These are phyloP conservation scores for Cystobasidiaceae sp. DNA, from an alignment of 1,284 basidiomycete species.

Conservation along the genomic window DNA sequence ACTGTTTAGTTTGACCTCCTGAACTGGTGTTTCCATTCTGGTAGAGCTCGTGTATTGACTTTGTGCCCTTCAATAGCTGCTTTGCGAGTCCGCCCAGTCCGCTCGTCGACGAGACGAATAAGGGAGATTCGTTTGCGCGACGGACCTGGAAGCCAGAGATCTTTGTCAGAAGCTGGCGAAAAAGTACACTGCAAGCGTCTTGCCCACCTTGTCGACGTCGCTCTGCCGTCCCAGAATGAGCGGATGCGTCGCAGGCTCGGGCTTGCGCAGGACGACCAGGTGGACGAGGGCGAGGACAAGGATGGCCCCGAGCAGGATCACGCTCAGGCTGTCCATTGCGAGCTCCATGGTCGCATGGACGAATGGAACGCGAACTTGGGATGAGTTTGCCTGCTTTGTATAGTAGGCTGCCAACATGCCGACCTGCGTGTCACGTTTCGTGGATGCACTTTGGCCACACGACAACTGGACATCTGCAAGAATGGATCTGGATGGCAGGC, in stretches of 20 bases:
- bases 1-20: not conserved
- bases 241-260: constrained; percentile 22
- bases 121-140: constrained; percentile 16
- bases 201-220: constrained; percentile 18
- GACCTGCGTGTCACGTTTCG: too few relatives aligned
- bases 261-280: constrained; percentile 27
- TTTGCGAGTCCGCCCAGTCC: constrained; percentile 28
- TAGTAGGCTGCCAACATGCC: too few relatives aligned
- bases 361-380: not conserved
- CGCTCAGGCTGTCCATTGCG: constrained; percentile 20
- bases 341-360: not conserved
- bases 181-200: not conserved
- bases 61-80: constrained; percentile 6
- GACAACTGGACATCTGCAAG: too few relatives aligned
- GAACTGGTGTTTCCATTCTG: not conserved
- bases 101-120: constrained; percentile 16
- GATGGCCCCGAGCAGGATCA: constrained; percentile 16
- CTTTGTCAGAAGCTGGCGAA: not conserved
- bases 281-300: constrained; percentile 14
- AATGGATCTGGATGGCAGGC: too few relatives aligned
- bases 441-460: too few relatives aligned
- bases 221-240: constrained; percentile 27
- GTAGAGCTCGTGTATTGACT: constrained; percentile 10
- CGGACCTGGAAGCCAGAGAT: constrained; percentile 8
- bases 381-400: too few relatives aligned